Evolutionary conservation across 768 basidiomycete genomes (phyloP).

Genomic region (Russula vinacea): DNA sequence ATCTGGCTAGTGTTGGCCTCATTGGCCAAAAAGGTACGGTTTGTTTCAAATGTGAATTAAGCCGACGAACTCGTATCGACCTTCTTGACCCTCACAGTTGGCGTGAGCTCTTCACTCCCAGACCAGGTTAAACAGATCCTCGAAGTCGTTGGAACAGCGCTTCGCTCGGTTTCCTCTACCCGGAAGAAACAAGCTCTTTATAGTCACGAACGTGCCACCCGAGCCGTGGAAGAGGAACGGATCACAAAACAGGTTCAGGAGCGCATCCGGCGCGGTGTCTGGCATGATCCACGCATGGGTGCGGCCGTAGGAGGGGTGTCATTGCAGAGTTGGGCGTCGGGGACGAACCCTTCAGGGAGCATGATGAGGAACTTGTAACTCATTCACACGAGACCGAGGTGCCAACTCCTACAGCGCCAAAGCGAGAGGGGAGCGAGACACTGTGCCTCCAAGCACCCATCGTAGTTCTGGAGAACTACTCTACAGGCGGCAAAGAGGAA

Average conservation of each 20-base stretch:
- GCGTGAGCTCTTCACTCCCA: conserved; percentile 71
- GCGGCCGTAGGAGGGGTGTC: conserved; percentile 81
- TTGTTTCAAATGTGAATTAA: not conserved
- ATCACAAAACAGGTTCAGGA: conserved; percentile 43
- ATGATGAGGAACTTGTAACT: conserved; percentile 36
- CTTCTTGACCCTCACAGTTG: conserved; percentile 49
- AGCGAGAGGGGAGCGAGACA: conserved; percentile 3
- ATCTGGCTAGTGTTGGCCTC: conserved; percentile 89
- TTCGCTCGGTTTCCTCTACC: conserved; percentile 59
- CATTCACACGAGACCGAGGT: not conserved
- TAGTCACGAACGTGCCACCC: conserved; percentile 40
- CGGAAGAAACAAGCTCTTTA: conserved; percentile 46
- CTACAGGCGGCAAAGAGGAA: conserved; percentile 59
- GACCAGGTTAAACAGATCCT: conserved; percentile 86
- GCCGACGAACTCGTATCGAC: not conserved
- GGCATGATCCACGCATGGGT: conserved; percentile 87
- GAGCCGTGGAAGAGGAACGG: conserved; percentile 39
- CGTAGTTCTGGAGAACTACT: conserved; percentile 82
- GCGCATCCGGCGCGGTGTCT: conserved; percentile 59
- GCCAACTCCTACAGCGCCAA: conserved; percentile 1
- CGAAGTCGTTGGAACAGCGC: conserved; percentile 66
- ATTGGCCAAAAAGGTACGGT: conserved; percentile 86
- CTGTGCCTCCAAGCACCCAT: conserved; percentile 61
- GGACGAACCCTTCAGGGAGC: conserved; percentile 53
- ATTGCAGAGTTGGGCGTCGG: conserved; percentile 86